Conservation (phyloP, 2,329 filamentous ascomycete genomes). For the Xylariaceae sp. region DNA sequence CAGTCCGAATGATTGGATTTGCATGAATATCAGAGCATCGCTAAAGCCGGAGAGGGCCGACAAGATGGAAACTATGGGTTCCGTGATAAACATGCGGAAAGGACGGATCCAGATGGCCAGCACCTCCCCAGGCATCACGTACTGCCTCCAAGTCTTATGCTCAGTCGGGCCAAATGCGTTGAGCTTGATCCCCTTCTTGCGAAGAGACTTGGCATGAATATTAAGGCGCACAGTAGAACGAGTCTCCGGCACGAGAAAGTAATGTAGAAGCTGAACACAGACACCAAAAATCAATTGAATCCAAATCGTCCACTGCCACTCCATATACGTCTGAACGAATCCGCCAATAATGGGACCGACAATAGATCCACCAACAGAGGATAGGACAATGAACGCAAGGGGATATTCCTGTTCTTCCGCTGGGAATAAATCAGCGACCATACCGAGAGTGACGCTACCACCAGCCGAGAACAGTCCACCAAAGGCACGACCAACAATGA, state of each 20-base stretch:
- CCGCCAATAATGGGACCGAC: constrained; percentile 62
- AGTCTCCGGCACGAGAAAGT: constrained; percentile 65
- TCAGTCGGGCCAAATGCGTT: constrained; percentile 57
- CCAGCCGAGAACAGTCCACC: constrained; percentile 68
- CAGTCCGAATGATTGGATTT: constrained; percentile 66
- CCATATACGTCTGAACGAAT: constrained; percentile 53
- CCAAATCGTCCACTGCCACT: constrained; percentile 69
- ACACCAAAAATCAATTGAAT: constrained; percentile 64
- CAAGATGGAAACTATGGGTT: constrained; percentile 66
- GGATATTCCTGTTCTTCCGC: constrained; percentile 64
- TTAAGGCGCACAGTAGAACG: constrained; percentile 64
- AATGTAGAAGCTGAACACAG: constrained; percentile 58
- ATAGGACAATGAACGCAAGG: constrained; percentile 65
- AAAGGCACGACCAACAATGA: constrained; percentile 51
- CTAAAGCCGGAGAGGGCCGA: constrained; percentile 67
- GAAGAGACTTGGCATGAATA: constrained; percentile 61
- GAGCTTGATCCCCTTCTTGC: constrained; percentile 52
- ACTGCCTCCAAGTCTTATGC: constrained; percentile 45
- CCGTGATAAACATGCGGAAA: constrained; percentile 67
- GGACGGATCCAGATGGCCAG: constrained; percentile 63
- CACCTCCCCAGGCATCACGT: constrained; percentile 51
- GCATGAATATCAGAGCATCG: constrained; percentile 71
- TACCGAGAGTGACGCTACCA: constrained; percentile 68
- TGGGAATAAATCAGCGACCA: constrained; percentile 69
- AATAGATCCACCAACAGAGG: constrained; percentile 61